phyloP scores from a whole-genome alignment of 108 stramenopile species.

The Pseudonitzschia pungens region DNA sequence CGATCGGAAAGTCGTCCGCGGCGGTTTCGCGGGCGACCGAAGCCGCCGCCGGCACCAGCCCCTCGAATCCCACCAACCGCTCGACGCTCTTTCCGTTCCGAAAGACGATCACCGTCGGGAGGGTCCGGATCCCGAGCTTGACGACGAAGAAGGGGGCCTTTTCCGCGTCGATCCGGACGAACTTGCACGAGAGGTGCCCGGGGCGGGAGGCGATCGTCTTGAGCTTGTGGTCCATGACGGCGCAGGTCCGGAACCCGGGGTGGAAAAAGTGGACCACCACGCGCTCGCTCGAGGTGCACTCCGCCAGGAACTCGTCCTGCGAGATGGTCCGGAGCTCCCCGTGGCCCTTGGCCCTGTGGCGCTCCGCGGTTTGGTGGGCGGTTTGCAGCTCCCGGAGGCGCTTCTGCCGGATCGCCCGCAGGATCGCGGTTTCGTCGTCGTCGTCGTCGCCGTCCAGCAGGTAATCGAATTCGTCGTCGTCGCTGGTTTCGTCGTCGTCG shows the following conservation, averaged over 20 bases:
- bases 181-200: conserved; percentile 85
- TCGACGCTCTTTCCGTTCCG: conserved; percentile 75
- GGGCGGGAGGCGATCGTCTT: conserved; percentile 62
- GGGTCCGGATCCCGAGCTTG: conserved; percentile 77
- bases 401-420: conserved; percentile 77
- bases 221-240: conserved; percentile 96
- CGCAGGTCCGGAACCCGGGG: conserved; percentile 91
- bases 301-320: conserved; percentile 95
- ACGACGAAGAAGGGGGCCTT: conserved; percentile 97
- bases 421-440: conserved; percentile 60
- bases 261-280: conserved; percentile 96
- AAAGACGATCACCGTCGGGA: conserved; percentile 83
- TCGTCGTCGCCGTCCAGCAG: conserved; percentile 57
- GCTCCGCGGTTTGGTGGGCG: conserved; percentile 49
- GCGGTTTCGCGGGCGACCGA: conserved; percentile 37
- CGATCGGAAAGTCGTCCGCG: conserved; percentile 61
- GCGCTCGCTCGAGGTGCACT: conserved; percentile 71
- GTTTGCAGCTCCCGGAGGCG: conserved; percentile 81
- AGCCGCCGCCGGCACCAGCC: conserved; percentile 38
- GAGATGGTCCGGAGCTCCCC: conserved; percentile 91
- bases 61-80: conserved; percentile 78
- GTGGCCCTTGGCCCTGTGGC: conserved; percentile 91
- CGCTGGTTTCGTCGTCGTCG: conserved; percentile 45
- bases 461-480: conserved; percentile 63
- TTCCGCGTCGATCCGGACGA: conserved; percentile 89